Base-by-base conservation (phyloP, 352 stramenopile species). In the Globisporangium takayamanum region DNA sequence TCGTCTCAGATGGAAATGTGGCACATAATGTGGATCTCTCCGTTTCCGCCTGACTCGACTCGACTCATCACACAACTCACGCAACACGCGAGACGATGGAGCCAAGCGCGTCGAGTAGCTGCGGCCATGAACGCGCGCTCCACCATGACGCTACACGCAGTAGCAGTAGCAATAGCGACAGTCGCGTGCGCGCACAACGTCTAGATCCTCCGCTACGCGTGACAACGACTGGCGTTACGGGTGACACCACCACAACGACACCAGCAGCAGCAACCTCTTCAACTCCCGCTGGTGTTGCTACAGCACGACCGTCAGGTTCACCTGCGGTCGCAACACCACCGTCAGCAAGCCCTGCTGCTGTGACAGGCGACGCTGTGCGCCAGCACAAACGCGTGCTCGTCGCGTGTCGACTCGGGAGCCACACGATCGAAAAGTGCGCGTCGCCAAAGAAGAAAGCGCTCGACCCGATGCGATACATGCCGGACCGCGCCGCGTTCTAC, bases 371-470 rank as follows among this genome's bases (percentile, higher is more conserved):
- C 14, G 15, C 22, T 3, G 22, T n/a, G 10, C 60, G 60, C 2
- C 37, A 37, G 25, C 10, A 25, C 2, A 59, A 51, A 44, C 59
- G 52, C 3, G 14, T 28, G 46, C 59, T 73, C 18, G 25, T 59
- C 14, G 62, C 52, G 46, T 88, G 78, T 25, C 59, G 57, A 15
- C 87, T 90, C 45, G 76, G 80, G 22, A 69, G 60, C 41, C 76
- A 88, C 58, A 83, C 79, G 53, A 88, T 90, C 60, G 73, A 90
- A 65, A 87, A 84, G 60, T 66, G 60, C 36, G 58, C 76, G 49
- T 78, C 73, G 42, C 68, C 73, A 46, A 86, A 80, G 73, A 88
- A 88, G 56, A 88, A 90, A 44, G 77, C 74, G 56, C 68, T 87
- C 11, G 79, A 90, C 52, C 79, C 79, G 48, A 66, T 87, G 58